Evolutionary conservation across 1,284 basidiomycete genomes (phyloP).

Genomic region (Somion occarium): DNA sequence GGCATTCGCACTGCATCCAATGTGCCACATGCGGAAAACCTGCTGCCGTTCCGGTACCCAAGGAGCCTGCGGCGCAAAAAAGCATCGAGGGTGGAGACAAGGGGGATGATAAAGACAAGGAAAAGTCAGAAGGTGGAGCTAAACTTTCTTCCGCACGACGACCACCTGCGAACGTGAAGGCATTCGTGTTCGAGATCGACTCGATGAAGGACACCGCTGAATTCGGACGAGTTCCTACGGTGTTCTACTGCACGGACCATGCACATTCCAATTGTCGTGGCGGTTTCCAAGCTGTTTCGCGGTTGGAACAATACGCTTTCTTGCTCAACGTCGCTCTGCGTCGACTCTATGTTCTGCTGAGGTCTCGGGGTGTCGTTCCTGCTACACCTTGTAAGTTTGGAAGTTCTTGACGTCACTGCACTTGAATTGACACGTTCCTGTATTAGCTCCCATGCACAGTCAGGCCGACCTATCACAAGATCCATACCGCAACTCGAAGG

Average conservation of each 20-base stretch:
- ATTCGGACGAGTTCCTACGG: conserved; percentile 65
- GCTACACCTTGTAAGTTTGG: conserved; percentile 60
- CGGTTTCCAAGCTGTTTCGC: conserved; percentile 89
- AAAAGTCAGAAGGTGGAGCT: conserved; percentile 40
- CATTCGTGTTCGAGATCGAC: conserved; percentile 72
- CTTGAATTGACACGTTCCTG: not conserved
- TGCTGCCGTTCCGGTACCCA: conserved; percentile 58
- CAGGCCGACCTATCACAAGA: conserved; percentile 32
- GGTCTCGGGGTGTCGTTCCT: conserved; percentile 88
- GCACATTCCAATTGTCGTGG: conserved; percentile 56
- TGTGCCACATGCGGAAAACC: conserved; percentile 79
- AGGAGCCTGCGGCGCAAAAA: conserved; percentile 36
- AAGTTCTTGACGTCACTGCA: not conserved
- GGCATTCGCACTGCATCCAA: conserved; percentile 92
- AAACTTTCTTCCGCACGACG: conserved; percentile 63
- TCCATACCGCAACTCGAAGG: conserved; percentile 80
- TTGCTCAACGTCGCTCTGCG: conserved; percentile 93
- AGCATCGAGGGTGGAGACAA: conserved; percentile 20
- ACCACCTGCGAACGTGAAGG: conserved; percentile 72
- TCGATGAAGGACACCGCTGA: conserved; percentile 59
- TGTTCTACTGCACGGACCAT: conserved; percentile 79
- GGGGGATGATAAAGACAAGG: conserved; percentile 30
- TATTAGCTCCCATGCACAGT: not conserved
- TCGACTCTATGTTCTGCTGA: conserved; percentile 85
- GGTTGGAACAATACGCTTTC: conserved; percentile 98